Evolutionary conservation across 306 rosid genomes (phyloP).

Genomic region (Citrullus mucosospermus): DNA sequence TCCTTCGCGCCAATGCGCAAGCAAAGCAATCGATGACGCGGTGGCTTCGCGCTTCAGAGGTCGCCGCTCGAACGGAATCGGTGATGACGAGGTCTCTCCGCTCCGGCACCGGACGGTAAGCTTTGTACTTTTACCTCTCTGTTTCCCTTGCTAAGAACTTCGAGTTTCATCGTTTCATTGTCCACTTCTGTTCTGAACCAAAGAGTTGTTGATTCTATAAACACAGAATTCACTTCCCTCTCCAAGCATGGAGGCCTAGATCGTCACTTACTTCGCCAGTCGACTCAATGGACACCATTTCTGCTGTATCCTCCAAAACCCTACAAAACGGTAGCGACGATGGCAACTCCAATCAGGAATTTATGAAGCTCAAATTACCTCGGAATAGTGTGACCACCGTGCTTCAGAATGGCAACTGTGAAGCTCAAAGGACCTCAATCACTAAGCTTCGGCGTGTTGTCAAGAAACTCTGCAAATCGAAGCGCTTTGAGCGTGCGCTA

Average conservation of each 20-base stretch:
- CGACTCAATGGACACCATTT: not conserved
- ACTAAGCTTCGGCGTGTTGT: slow-evolving; percentile 37
- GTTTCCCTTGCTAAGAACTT: not conserved
- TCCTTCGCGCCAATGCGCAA: not conserved
- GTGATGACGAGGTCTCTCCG: slow-evolving; percentile 26
- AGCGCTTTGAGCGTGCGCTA: slow-evolving; percentile 44
- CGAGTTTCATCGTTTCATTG: not conserved
- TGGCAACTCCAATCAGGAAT: slow-evolving; percentile 20
- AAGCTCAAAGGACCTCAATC: slow-evolving; percentile 28
- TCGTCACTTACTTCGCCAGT: slow-evolving; percentile 14
- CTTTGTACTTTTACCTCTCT: not conserved
- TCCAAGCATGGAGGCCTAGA: slow-evolving; percentile 8
- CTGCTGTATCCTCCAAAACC: not conserved
- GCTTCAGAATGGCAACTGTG: slow-evolving; percentile 29
- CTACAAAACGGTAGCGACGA: not conserved
- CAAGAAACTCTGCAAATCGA: slow-evolving; percentile 31
- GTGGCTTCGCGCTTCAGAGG: not conserved
- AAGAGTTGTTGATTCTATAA: not conserved
- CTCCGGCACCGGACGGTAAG: slow-evolving; percentile 27
- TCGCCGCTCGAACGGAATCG: slow-evolving; percentile 1
- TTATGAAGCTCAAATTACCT: slow-evolving; percentile 17
- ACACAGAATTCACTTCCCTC: slow-evolving; percentile 15
- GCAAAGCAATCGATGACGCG: not conserved
- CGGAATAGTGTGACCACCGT: slow-evolving; percentile 16
- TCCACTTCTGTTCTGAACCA: not conserved